Evolutionary conservation across 2,329 filamentous ascomycete species (phyloP).

Genomic region (Zasmidium cellare): DNA sequence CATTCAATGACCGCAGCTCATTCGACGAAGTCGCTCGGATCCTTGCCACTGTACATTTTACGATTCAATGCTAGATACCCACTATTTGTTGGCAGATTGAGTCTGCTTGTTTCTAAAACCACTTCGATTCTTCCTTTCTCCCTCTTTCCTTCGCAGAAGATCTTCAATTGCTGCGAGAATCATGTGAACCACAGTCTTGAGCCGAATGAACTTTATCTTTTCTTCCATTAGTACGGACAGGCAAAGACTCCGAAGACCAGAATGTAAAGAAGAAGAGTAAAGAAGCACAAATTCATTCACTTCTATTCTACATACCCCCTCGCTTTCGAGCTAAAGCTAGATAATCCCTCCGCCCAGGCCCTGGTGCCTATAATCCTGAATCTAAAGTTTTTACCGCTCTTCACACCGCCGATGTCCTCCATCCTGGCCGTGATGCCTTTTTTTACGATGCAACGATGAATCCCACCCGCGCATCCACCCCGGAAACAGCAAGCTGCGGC

Average conservation of each 20-base stretch:
- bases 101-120: too few species aligned
- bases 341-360: constrained; percentile 12
- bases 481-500: too few species aligned
- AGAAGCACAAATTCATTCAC: not conserved
- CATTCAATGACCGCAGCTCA: not conserved
- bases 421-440: not conserved
- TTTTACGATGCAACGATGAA: not conserved
- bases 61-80: not conserved
- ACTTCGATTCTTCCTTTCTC: too few species aligned
- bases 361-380: constrained; percentile 9
- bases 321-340: not conserved
- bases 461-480: not conserved
- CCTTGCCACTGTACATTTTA: not conserved
- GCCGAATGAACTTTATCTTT: too few species aligned
- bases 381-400: not conserved
- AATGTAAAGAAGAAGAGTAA: too few species aligned
- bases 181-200: too few species aligned
- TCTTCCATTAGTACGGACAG: too few species aligned
- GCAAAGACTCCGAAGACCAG: too few species aligned
- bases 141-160: too few species aligned
- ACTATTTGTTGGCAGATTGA: not conserved
- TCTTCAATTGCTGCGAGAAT: too few species aligned
- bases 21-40: not conserved
- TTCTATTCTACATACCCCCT: not conserved
- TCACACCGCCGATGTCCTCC: not conserved